Conservation (phyloP, 352 stramenopile species). For the Phytophthora cactorum region DNA sequence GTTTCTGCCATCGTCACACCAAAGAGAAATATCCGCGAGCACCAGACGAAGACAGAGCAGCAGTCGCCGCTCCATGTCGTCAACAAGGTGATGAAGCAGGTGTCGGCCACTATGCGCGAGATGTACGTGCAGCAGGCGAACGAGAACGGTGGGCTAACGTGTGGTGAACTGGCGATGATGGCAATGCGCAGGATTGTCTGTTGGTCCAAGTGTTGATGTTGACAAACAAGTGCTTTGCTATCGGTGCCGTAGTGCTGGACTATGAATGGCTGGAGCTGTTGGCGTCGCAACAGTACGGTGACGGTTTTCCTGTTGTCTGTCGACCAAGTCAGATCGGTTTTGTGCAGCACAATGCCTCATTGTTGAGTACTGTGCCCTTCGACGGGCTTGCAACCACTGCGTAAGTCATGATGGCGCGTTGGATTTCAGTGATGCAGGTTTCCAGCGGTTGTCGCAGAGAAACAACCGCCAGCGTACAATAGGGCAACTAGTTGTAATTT, state of each 20-base stretch:
- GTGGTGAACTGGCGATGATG: background rate
- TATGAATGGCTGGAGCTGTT: slow-evolving; percentile 1
- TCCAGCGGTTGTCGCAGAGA: background rate
- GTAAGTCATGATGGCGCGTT: background rate
- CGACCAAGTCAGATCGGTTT: slow-evolving; percentile 2
- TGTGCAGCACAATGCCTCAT: background rate
- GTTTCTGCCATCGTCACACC: no score
- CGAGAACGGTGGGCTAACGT: no score
- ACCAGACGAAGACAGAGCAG: no score
- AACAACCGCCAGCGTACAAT: no score
- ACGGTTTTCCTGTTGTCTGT: background rate
- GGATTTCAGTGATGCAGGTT: background rate
- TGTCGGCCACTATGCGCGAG: no score
- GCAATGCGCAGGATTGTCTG: background rate
- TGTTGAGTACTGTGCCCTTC: background rate
- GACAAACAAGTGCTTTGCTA: background rate
- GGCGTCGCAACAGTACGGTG: background rate
- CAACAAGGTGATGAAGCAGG: no score
- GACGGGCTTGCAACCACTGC: background rate
- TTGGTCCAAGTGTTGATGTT: background rate
- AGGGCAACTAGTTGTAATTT: no score
- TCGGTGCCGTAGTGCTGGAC: background rate
- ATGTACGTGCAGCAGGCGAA: no score
- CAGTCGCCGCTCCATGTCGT: no score
- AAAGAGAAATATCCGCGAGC: no score